Evolutionary conservation across 1,284 basidiomycete species (phyloP).

Genomic region (Apiotrichum laibachii): DNA sequence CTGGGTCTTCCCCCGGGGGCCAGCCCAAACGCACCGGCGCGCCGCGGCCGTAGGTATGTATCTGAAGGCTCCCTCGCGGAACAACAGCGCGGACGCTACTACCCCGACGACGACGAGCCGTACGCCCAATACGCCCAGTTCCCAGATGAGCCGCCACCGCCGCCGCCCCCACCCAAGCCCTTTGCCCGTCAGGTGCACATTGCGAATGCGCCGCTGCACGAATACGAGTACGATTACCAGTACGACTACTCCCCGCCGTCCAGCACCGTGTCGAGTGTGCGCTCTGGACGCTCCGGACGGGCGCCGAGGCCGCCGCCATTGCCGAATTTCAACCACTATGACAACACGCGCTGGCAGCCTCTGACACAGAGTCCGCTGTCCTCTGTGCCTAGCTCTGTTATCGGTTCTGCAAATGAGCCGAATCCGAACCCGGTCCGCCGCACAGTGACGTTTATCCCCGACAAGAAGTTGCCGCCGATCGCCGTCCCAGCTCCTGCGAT

Average conservation of each 20-base stretch:
- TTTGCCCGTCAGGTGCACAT: too few relatives aligned
- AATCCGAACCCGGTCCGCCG: too few relatives aligned
- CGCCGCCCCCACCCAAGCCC: neutral
- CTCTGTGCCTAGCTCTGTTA: too few relatives aligned
- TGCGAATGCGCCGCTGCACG: neutral
- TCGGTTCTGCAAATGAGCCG: too few relatives aligned
- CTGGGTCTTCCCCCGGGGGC: neutral
- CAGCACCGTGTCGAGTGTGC: constrained; percentile 3
- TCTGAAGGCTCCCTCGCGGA: neutral
- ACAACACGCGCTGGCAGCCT: too few relatives aligned
- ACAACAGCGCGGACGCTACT: neutral
- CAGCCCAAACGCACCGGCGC: neutral
- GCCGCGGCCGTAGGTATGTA: neutral
- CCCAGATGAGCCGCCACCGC: neutral
- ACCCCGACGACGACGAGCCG: neutral
- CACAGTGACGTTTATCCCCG: too few relatives aligned
- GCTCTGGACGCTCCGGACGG: neutral
- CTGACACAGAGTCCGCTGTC: too few relatives aligned
- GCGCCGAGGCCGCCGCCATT: neutral
- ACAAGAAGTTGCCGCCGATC: too few relatives aligned
- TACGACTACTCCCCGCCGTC: neutral
- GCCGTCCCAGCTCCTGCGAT: too few relatives aligned
- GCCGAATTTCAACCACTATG: neutral
- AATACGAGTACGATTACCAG: neutral
- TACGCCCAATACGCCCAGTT: too few relatives aligned